Percentiles rank a stretch among this genome's conserved stretches.
Evolutionary conservation across 2,329 filamentous ascomycete species (phyloP).

Genomic region (Aspergillus ochraceoroseus): DNA sequence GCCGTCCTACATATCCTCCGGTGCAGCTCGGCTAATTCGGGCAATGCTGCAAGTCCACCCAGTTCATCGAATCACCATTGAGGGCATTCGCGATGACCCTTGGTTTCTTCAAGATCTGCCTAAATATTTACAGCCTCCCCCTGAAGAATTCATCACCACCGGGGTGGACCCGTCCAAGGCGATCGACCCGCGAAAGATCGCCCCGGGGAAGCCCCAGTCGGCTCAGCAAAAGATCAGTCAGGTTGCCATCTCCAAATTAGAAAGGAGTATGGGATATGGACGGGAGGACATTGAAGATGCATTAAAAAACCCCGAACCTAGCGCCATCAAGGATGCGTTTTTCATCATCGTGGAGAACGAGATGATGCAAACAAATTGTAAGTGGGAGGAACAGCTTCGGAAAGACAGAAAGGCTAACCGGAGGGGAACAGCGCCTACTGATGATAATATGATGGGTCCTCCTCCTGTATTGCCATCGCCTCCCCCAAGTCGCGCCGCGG

Average conservation of each 20-base stretch:
- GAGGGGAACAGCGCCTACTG: conserved; percentile 31
- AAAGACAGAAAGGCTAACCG: conserved; percentile 11
- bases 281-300: conserved; percentile 94
- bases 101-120: conserved; percentile 91
- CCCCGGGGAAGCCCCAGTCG: conserved; percentile 68
- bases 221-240: conserved; percentile 87
- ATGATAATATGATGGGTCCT: conserved; percentile 32
- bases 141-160: conserved; percentile 88
- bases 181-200: conserved; percentile 76
- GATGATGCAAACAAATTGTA: conserved; percentile 90
- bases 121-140: conserved; percentile 76
- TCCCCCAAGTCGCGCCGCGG: conserved; percentile 25
- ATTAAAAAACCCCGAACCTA: conserved; percentile 83
- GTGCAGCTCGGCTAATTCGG: conserved; percentile 69
- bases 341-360: conserved; percentile 97
- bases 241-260: conserved; percentile 89
- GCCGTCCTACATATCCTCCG: conserved; percentile 82
- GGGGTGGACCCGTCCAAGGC: conserved; percentile 91
- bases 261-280: conserved; percentile 96
- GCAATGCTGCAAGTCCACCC: conserved; percentile 95
- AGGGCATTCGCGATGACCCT: conserved; percentile 84
- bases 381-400: conserved; percentile 41
- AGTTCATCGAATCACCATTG: conserved; percentile 86
- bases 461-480: conserved; percentile 27
- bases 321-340: conserved; percentile 97